phyloP scores from a whole-genome alignment of 2,329 filamentous ascomycete genomes.

The Trichoderma brevicompactum region DNA sequence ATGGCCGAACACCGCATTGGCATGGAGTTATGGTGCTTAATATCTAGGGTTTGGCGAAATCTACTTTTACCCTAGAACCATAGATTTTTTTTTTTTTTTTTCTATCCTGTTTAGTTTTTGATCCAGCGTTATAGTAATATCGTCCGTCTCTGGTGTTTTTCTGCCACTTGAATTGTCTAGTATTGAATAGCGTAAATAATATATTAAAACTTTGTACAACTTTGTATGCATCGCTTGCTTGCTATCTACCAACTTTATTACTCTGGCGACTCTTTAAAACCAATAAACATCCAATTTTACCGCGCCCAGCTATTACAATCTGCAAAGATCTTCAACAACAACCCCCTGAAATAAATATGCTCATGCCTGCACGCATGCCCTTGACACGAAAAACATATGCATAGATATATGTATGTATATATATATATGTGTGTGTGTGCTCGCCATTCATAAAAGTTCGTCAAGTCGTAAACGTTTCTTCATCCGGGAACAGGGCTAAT shows the following conservation, averaged over 20 bases:
- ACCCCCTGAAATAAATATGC: not conserved
- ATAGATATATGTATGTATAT: not conserved
- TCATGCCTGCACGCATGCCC: not conserved
- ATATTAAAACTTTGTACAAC: constrained; percentile 19
- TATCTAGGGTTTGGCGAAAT: constrained; percentile 8
- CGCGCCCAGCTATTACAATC: not conserved
- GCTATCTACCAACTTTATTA: not conserved
- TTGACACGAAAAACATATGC: not conserved
- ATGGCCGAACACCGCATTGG: constrained; percentile 8
- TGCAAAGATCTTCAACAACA: not conserved
- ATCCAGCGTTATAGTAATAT: not conserved
- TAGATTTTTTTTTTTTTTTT: constrained; percentile 20
- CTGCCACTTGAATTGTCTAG: not conserved
- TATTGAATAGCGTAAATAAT: not conserved
- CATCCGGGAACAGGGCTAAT: constrained; percentile 38
- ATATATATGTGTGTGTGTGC: not conserved
- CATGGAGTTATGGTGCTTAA: constrained; percentile 24
- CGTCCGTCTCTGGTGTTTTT: too few relatives aligned
- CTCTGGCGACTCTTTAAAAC: not conserved
- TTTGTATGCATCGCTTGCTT: not conserved
- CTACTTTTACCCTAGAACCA: constrained; percentile 2
- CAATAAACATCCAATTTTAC: not conserved
- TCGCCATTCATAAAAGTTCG: constrained; percentile 5
- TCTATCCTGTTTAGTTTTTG: not conserved
- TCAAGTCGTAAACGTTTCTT: not conserved